phyloP scores from a whole-genome alignment of 108 stramenopile genomes.

The Cyclotella choctawhatcheeana region DNA sequence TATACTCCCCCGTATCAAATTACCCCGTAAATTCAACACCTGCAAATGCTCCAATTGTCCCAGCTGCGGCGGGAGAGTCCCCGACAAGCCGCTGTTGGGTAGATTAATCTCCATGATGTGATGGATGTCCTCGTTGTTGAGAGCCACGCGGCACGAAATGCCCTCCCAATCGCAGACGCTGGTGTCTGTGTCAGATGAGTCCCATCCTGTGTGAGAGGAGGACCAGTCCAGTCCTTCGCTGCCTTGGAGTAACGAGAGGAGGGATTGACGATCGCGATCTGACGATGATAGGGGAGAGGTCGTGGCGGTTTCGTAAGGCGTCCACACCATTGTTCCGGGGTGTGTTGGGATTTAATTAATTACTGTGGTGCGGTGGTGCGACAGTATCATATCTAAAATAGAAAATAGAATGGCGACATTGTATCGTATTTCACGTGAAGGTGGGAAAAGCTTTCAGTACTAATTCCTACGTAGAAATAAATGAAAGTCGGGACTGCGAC shows the following conservation, averaged over 20 bases:
- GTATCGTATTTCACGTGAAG: too few species aligned
- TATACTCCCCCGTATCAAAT: slow-evolving; percentile 46
- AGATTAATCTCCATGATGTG: slow-evolving; percentile 31
- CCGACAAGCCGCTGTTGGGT: slow-evolving; percentile 36
- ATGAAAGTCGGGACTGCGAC: too few species aligned
- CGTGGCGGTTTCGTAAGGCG: too few species aligned
- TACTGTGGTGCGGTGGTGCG: too few species aligned
- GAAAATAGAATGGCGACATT: too few species aligned
- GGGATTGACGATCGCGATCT: slow-evolving; percentile 19
- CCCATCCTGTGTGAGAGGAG: slow-evolving; percentile 22
- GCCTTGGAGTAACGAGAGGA: slow-evolving; percentile 39
- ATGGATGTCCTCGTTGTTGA: neutral
- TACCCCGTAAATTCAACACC: slow-evolving; percentile 35
- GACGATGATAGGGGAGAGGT: neutral
- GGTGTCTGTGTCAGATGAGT: neutral
- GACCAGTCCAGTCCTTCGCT: slow-evolving; percentile 26
- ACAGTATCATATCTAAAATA: too few species aligned
- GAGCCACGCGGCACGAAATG: slow-evolving; percentile 35
- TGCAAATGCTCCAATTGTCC: slow-evolving; percentile 32
- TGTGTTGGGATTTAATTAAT: too few species aligned
- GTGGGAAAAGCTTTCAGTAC: too few species aligned
- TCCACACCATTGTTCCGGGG: too few species aligned
- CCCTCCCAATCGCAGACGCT: slow-evolving; percentile 58
- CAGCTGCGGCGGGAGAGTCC: slow-evolving; percentile 45
- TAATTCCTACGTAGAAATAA: too few species aligned